Evolutionary conservation across 2,329 filamentous ascomycete species (phyloP), one percentile per base, ranked within the genome.

Genomic region (Ilyonectria robusta): DNA sequence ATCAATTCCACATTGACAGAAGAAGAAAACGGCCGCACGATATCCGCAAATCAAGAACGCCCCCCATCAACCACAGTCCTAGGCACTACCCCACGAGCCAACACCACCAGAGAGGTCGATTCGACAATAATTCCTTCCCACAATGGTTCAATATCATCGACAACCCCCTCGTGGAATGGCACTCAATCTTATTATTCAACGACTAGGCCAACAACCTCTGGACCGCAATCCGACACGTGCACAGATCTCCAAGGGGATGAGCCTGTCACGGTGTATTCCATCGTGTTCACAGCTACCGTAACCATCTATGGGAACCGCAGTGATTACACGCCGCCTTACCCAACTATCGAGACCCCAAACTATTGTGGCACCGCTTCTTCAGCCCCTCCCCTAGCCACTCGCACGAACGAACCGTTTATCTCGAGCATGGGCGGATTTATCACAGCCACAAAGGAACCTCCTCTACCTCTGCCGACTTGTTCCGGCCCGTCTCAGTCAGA

Each of bases 231-330:
- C 13, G 66, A 75, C 13, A 71, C 76, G 6, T 84, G 83, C 69
- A 83, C 79, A 13, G 72, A 74, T n/a, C 62, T 79, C 0, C 58
- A 70, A 6, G 62, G 65, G 2, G 65, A 73, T 19, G 78, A 81
- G 50, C 75, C 77, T 7, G 66, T 81, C 5, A 84, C 79, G 1
- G 72, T 81, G 10, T 86, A 82, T 75, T 83, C 81, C 3, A 79
- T 87, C 40, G 75, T 86, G 19, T 81, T 87, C 76, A 86, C 85
- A 4, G 78, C 82, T 23, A 88, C 86, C 1, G 78, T 84, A 56
- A 88, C 86, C 19, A 85, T 86, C 75, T 80, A 75, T 9, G 85
- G 83, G 17, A 80, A 86, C 59, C 80, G 79, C 4, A 76, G 72
- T 26, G 81, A 85, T 59, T 88, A 88, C 69, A 86, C 81, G 9